These are phyloP conservation scores for Berberis vulgaris DNA, from an alignment of 164 flowering plant genomes.

Conservation along the genomic window DNA sequence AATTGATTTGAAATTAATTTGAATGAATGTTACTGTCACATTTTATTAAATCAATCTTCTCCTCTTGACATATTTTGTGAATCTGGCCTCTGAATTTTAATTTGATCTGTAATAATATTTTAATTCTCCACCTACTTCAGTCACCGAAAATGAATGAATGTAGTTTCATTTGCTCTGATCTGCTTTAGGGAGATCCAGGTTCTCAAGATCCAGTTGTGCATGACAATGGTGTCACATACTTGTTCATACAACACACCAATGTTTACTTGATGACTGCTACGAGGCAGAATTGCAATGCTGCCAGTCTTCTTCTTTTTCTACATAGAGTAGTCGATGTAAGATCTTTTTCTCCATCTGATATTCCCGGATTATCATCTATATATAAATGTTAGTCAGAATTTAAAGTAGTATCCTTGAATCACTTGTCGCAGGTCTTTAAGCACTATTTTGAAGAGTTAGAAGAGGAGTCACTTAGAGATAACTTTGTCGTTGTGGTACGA, in stretches of 20 bases:
- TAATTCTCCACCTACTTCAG: too few species aligned
- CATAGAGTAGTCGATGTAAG: constrained; percentile 96
- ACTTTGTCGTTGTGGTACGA: constrained; percentile 92
- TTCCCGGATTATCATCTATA: background rate
- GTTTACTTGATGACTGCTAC: constrained; percentile 86
- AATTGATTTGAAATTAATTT: too few species aligned
- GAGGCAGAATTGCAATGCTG: constrained; percentile 96
- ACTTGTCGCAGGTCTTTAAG: constrained; percentile 63
- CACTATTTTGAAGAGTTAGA: constrained; percentile 96
- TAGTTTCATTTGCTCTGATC: too few species aligned
- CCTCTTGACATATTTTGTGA: too few species aligned
- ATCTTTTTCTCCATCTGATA: constrained; percentile 7
- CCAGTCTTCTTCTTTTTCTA: constrained; percentile 80
- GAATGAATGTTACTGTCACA: too few species aligned
- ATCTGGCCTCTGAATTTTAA: too few species aligned
- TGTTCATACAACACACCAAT: constrained; percentile 92
- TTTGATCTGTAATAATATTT: too few species aligned
- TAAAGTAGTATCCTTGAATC: background rate
- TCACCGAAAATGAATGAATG: too few species aligned
- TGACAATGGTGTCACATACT: constrained; percentile 83
- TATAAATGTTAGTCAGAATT: background rate
- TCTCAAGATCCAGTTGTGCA: constrained; percentile 86
- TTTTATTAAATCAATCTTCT: too few species aligned
- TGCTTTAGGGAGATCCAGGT: constrained; percentile 75
- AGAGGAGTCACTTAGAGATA: constrained; percentile 96